Evolutionary conservation across 768 basidiomycete genomes (phyloP), one percentile per base, ranked within the genome.

Genomic region (Albatrellus ellisii): DNA sequence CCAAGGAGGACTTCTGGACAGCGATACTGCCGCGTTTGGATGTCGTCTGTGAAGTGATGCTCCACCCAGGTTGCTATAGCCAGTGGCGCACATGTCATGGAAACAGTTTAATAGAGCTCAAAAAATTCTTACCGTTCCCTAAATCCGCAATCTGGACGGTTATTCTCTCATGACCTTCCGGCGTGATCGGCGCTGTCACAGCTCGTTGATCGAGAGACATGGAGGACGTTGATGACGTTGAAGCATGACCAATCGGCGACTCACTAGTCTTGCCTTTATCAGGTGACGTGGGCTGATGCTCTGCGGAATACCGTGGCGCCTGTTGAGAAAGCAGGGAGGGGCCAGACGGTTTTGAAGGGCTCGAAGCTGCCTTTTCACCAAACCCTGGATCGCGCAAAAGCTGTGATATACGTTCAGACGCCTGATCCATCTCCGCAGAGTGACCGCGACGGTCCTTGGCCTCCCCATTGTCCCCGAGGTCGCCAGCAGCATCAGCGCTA

Each of bases 131-230:
- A 77, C 89, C 89, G 60, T 98, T 98, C 6, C 95, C 95, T 41
- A 99, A 63, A 71, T 99, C 95, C 24, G 94, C 95, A 56, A 99
- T 98, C 71, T 98, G 97, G 40, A 99, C 95, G 5, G 91, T 97
- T 47, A 98, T 95, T 57, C 76, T 75, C 55, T 86, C 54, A 42
- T 52, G 46, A 14, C 58, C 59, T 39, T 66, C 65, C 12, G 25
- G 35, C 18, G 25, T 18, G 20, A 36, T 17, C 10, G 31, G 9
- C 18, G 31, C 14, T 32, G 31, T 32, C 21, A 59, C 46, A 43
- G 45, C 41, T 15, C 44, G 26, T 10, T 47, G 52, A 43, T 62
- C 59, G 15, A 57, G 55, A 6, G 56, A 57, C 58, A 60, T 60
- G 10, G 47, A 52, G 22, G 52, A 36, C 7, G 52, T 49, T 33